Evolutionary conservation across 176 grass and related monocot species (phyloP), one percentile per base, ranked within the genome.

Genomic region (Eremochloa ophiuroides): DNA sequence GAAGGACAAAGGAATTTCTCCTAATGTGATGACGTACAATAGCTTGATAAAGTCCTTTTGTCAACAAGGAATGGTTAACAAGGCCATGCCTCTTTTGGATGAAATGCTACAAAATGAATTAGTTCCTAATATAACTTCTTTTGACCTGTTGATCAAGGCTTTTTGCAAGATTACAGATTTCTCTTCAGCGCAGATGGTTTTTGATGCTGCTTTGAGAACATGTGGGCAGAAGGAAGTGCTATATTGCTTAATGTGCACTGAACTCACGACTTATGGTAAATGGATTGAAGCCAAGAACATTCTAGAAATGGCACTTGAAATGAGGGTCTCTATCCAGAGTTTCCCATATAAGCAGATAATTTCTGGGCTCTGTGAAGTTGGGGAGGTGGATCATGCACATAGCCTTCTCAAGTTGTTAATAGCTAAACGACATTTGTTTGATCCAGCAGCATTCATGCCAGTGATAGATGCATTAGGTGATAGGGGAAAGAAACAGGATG

Each of bases 101-200:
- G 95, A 98, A 73, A 98, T 98, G 95, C 80, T 94, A 67, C 81
- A 94, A 51, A 95, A 95, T 79, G 80, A 82, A 80, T 82, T 95
- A 42, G 66, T 92, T 79, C 95, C 92, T 79, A 98, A 93, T 47
- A 64, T 93, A 81, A 78, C 84, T 78, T 93, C 95, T 85, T 98
- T 95, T 79, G 86, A 81, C 50, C 23, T 95, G 82, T 86, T 98
- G 84, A 93, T 98, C 56, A 93, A 89, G 88, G 88, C 84, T 37
- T 93, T 91, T 78, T 93, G 88, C 74, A 85, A 81, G 67, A 51
- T 62, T 78, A 38, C 84, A 29, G 88, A 98, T 76, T 95, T 98
- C 86, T 29, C 86, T 78, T 77, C 84, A 75, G 92, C 92, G 58
- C 79, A 91, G 55, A 88, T 69, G 28, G 62, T 94, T 60, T 95